Base-by-base conservation (phyloP, 495 filamentous ascomycete genomes). In the Cercophora samala region DNA sequence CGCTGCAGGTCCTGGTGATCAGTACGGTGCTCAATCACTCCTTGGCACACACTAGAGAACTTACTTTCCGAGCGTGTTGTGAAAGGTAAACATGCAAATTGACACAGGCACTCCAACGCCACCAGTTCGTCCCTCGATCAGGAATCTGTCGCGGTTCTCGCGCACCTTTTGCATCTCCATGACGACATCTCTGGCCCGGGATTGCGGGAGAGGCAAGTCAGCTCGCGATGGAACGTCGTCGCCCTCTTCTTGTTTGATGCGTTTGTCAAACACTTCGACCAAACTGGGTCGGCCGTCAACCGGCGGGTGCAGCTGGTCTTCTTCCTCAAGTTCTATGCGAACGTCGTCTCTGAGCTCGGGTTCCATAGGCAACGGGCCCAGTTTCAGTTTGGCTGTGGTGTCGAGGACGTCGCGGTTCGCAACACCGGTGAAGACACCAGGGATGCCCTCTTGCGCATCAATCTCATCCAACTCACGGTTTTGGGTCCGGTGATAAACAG, bases 131-230 rank as follows among this genome's bases (percentile, higher is more conserved):
- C 88, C 86, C 63, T 92, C 88, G 60, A 99, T 92, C 62, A 85
- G 86, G 75, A 96, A 96, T 24, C 93, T 84, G 72, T 97, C 94
- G 17, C 95, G 88, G 70, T 93, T 90, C 74, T 99, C 95, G 65
- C 91, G 91, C n/a, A 97, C 89, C 78, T 93, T 92, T 73, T 93
- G 92, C 67, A 97, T 91, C 72, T 98, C 96, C 82, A 97, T 91
- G 4, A 91, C 88, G 9, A 98, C 90, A 70, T 98, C 96, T 66
- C 93, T 85, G 3, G 91, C 91, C 13, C 89, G 86, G 0, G 94
- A 93, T 8, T 92, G 88, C 19, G 95, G 96, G 42, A 92, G 86
- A 2, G 96, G 93, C 46, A 97, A 85, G 24, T 91, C 89, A 8
- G 87, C 83, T 21, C 93, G 86, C 22, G 83, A 85, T 15, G 93